Evolutionary conservation across 352 stramenopile genomes (phyloP).

Genomic region (Globisporangium nunn): DNA sequence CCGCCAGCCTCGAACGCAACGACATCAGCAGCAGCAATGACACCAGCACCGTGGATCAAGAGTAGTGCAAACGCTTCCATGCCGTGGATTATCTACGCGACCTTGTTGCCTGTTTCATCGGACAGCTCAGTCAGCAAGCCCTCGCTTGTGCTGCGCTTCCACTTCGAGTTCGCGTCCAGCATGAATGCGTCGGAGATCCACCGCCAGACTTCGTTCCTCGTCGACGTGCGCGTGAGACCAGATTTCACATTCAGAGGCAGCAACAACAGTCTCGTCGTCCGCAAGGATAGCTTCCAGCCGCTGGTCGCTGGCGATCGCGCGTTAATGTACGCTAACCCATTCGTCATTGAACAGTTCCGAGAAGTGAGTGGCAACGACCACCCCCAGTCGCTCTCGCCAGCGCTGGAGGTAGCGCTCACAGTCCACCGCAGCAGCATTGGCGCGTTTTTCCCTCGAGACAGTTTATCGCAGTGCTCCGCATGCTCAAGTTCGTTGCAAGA

Average conservation of each 20-base stretch:
- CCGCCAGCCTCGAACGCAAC: background rate
- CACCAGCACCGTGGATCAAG: constrained; percentile 6
- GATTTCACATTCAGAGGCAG: background rate
- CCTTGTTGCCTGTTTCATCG: background rate
- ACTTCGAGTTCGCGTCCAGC: constrained; percentile 3
- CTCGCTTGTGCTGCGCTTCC: constrained; percentile 1
- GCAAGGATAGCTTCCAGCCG: constrained; percentile 1
- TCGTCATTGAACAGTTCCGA: background rate
- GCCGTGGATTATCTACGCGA: constrained; percentile 3
- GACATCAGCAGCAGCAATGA: background rate
- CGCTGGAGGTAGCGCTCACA: background rate
- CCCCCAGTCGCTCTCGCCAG: background rate
- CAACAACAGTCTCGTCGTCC: background rate
- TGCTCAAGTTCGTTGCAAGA: background rate
- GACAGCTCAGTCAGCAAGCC: background rate
- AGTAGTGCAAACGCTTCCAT: background rate
- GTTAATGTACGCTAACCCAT: constrained; percentile 1
- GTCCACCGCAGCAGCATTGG: background rate
- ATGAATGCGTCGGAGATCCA: background rate
- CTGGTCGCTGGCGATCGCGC: background rate
- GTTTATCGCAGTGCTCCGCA: background rate
- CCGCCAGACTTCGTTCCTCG: background rate
- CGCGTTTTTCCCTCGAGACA: constrained; percentile 5
- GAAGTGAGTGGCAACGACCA: background rate
- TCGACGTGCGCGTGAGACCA: constrained; percentile 2